A percentile compares a stretch with the other conserved stretches of the same genome.
phyloP scores from a whole-genome alignment of 352 stramenopile genomes.

The Pythium brassicae region DNA sequence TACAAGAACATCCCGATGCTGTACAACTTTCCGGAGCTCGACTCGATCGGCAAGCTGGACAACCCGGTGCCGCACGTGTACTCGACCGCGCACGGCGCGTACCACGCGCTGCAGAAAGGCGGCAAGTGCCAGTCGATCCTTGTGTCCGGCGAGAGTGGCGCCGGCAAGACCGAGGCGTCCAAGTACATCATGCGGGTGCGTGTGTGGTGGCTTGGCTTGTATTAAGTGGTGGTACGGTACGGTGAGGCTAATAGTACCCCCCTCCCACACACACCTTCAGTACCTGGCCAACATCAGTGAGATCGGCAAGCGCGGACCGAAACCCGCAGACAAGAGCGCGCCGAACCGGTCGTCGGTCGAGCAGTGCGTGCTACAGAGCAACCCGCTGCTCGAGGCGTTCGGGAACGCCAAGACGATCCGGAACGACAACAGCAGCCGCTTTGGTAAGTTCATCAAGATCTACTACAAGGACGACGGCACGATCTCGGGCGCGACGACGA shows the following conservation, averaged over 20 bases:
- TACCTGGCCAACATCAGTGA: slow-evolving; percentile 90
- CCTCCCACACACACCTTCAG: no score
- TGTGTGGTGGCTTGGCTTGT: no score
- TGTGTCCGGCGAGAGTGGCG: slow-evolving; percentile 82
- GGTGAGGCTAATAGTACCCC: no score
- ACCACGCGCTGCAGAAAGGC: slow-evolving; percentile 72
- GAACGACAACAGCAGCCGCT: slow-evolving; percentile 96
- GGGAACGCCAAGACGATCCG: slow-evolving; percentile 93
- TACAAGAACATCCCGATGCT: slow-evolving; percentile 94
- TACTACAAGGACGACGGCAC: slow-evolving; percentile 89
- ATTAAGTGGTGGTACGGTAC: no score
- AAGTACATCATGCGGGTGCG: slow-evolving; percentile 90
- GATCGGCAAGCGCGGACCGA: slow-evolving; percentile 75
- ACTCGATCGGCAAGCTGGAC: slow-evolving; percentile 81
- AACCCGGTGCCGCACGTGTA: slow-evolving; percentile 86
- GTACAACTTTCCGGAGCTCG: slow-evolving; percentile 89
- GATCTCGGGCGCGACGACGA: slow-evolving; percentile 91
- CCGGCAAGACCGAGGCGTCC: slow-evolving; percentile 86
- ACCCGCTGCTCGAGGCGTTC: slow-evolving; percentile 91
- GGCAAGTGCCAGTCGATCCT: slow-evolving; percentile 86
- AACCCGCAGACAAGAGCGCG: slow-evolving; percentile 59
- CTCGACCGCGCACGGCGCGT: slow-evolving; percentile 78
- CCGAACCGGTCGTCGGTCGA: slow-evolving; percentile 74
- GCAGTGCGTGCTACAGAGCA: slow-evolving; percentile 91
- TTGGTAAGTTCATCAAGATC: slow-evolving; percentile 97